These are phyloP conservation scores for Dentipellis sp. DNA, from an alignment of 768 basidiomycete genomes.

Conservation along the genomic window DNA sequence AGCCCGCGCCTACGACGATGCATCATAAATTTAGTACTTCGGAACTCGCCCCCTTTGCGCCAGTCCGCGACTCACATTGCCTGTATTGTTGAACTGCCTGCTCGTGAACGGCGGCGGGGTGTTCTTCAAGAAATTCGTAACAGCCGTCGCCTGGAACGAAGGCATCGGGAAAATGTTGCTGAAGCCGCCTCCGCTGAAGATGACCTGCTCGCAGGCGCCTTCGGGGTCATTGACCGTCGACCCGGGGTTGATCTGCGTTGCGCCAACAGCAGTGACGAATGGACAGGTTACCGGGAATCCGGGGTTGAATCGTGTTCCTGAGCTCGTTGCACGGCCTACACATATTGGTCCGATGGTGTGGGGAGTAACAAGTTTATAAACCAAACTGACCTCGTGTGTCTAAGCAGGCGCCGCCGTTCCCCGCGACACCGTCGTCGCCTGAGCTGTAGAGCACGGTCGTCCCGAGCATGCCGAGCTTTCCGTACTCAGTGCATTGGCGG, in stretches of 20 bases:
- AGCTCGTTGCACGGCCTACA: conserved; percentile 18
- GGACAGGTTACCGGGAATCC: conserved; percentile 35
- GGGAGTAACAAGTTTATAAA: background rate
- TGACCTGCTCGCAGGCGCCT: conserved; percentile 27
- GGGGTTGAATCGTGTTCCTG: conserved; percentile 29
- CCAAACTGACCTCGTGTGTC: conserved; percentile 17
- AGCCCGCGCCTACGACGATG: conserved; percentile 18
- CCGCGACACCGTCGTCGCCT: conserved; percentile 38
- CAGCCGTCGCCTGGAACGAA: conserved; percentile 23
- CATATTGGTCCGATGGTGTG: background rate
- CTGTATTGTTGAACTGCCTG: conserved; percentile 25
- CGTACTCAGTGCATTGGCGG: conserved; percentile 38
- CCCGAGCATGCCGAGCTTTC: conserved; percentile 33
- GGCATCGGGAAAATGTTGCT: conserved; percentile 31
- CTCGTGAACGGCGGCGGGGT: conserved; percentile 25
- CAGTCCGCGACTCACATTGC: conserved; percentile 13
- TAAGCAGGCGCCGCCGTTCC: conserved; percentile 23
- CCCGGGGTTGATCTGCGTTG: conserved; percentile 27
- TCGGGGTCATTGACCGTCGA: conserved; percentile 26
- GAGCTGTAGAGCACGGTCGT: conserved; percentile 34
- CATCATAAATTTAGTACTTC: background rate
- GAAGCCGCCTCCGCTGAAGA: conserved; percentile 33
- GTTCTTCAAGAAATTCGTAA: conserved; percentile 21
- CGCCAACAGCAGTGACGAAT: conserved; percentile 28
- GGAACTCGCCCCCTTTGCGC: no score